Evolutionary conservation across 768 basidiomycete species (phyloP).

Genomic region (Russula foetens): DNA sequence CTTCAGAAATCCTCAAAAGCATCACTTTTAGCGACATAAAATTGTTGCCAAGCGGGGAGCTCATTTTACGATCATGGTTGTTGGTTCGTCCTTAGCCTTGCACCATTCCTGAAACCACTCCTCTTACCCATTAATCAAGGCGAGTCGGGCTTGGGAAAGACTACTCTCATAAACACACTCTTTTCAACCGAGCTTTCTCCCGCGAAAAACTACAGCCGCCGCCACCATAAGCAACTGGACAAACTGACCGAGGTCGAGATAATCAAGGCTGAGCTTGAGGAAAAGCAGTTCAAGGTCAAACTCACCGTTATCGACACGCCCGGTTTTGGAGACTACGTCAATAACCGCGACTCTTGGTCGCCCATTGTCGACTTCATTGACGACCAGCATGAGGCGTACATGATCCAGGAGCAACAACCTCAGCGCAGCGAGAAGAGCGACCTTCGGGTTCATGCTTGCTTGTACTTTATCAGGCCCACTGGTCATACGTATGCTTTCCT

Average conservation of each 20-base stretch:
- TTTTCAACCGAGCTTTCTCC: slow-evolving; percentile 96
- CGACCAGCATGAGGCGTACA: slow-evolving; percentile 91
- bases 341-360: slow-evolving; percentile 98
- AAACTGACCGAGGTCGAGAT: slow-evolving; percentile 98
- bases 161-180: slow-evolving; percentile 96
- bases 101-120: neutral
- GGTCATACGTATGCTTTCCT: slow-evolving; percentile 78
- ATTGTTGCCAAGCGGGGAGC: slow-evolving; percentile 96
- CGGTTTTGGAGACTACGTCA: slow-evolving; percentile 99
- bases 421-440: slow-evolving; percentile 90
- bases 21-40: slow-evolving; percentile 75
- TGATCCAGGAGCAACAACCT: slow-evolving; percentile 99
- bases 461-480: slow-evolving; percentile 94
- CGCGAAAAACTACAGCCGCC: slow-evolving; percentile 80
- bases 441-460: slow-evolving; percentile 89
- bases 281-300: slow-evolving; percentile 99
- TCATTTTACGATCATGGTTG: slow-evolving; percentile 99
- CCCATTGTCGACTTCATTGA: slow-evolving; percentile 99
- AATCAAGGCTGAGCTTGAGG: slow-evolving; percentile 98
- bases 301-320: slow-evolving; percentile 98
- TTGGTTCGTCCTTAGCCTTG: slow-evolving; percentile 54
- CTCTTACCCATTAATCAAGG: slow-evolving; percentile 37
- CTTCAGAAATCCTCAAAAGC: slow-evolving; percentile 1
- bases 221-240: slow-evolving; percentile 94
- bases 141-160: slow-evolving; percentile 96